Evolutionary conservation across 2,329 filamentous ascomycete species (phyloP), one percentile per base, ranked within the genome.

Genomic region (Plectosphaerella cucumerina): DNA sequence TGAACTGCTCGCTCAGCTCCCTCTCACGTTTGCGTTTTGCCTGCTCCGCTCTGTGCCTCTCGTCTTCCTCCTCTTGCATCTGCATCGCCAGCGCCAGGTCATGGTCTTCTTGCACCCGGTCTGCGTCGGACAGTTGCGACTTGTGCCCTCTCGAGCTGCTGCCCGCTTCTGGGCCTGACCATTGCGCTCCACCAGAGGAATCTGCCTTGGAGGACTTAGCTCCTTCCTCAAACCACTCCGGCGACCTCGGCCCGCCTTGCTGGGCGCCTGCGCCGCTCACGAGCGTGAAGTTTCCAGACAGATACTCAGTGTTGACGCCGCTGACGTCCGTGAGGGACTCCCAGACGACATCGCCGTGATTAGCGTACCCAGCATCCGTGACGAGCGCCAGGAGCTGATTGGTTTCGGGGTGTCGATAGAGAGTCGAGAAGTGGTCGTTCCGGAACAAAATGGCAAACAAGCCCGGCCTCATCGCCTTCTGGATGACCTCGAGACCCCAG

Each of bases 351-450:
- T 97, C 93, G 15, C 91, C 87, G 59, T 97, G 90, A 10, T 78
- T 81, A 11, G 87, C 85, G 62, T 96, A 99, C 1, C 94, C 94
- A 22, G 90, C 88, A 64, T 99, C 94, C 0, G 94, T 97, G 14
- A 99, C 91, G 3, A 99, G 73, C 0, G 89, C 90, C 56, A 93
- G 81, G 1, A 97, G 77, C 57, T 89, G 80, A 39, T 83, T 77
- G 1, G 86, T 90, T 43, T 85, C 74, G 0, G 93, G 90, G 60
- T 97, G 90, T 54, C 92, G 90, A 69, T 96, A 96, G 0, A 99
- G 69, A 0, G 93, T 97, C 41, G 90, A 91, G 63, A 99, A 99
- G 65, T 99, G 94, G 63, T 99, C 93, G 61, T 99, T 99, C 22
- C 94, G 84, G 73, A 99, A 99, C 2, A 99, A 71, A 47, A 99